Conservation (phyloP, 768 basidiomycete genomes). For the Hirschioporus abietinus region DNA sequence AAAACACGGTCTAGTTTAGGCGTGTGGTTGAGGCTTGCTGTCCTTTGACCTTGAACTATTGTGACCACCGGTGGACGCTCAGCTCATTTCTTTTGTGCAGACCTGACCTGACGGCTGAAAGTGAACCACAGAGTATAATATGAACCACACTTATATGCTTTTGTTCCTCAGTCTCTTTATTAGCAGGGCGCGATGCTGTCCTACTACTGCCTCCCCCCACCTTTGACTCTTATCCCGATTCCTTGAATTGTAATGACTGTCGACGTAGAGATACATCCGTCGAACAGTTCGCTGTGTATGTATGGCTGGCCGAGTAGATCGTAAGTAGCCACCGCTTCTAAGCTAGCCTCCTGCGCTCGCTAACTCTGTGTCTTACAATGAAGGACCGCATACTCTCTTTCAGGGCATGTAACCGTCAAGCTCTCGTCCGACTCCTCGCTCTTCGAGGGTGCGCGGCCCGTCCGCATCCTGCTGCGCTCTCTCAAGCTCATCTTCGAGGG, state of each 20-base stretch:
- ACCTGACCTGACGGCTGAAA: not conserved
- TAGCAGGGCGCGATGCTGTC: not conserved
- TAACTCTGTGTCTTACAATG: constrained; percentile 1
- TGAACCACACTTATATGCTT: not conserved
- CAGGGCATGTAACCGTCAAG: constrained; percentile 70
- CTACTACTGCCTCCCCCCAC: not conserved
- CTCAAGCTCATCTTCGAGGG: constrained; percentile 80
- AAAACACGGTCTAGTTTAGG: not conserved
- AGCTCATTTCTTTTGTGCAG: not conserved
- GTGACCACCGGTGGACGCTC: not conserved
- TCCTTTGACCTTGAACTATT: not conserved
- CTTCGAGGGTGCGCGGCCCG: constrained; percentile 47
- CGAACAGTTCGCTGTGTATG: constrained; percentile 34
- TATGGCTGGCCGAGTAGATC: constrained; percentile 59
- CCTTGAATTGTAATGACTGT: not conserved
- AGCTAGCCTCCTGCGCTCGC: not conserved
- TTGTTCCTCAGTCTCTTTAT: not conserved
- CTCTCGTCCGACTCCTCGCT: constrained; percentile 52
- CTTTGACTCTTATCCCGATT: not conserved
- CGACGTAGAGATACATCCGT: not conserved
- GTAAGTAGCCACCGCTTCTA: constrained; percentile 36
- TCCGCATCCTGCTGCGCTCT: constrained; percentile 58
- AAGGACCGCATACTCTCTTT: constrained; percentile 84
- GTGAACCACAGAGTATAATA: not conserved
- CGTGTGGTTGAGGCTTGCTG: not conserved